Evolutionary conservation across 306 rosid species (phyloP), one percentile per base, ranked within the genome.

Genomic region (Delonix regia): DNA sequence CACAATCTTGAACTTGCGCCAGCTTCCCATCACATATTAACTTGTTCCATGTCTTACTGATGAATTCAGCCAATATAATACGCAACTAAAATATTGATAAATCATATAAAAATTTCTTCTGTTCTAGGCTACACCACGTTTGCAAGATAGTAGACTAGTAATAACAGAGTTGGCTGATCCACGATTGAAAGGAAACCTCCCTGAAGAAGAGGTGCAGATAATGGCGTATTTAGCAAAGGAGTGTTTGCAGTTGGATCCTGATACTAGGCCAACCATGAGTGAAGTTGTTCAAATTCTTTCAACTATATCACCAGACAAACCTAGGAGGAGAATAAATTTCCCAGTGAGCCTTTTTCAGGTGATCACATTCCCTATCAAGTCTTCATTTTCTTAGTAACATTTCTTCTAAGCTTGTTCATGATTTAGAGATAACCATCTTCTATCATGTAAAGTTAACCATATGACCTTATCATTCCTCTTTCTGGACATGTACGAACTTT

Each of bases 281-380:
- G 99, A 95, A 82, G 98, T 88, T 80, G 99, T 95, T 88, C 99
- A 95, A 86, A 90, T 95, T 76, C 96, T 95, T 78, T 93, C 97
- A 28, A 85, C 92, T 19, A 91, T 93, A 74, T 84, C 90, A 38
- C 97, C 96, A 0, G 95, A 87, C 52, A 91, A 89, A 83, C 88
- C 98, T 61, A 91, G 89, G 84, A 92, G 92, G 83, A 89, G 89
- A 77, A 80, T 81, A 85, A 89, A 82, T 74, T 81, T 90, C 74
- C 87, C 96, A 28, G 42, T 81, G 14, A 84, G 83, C 74, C 75
- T 88, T 78, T 87, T 87, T 77, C 96, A 84, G 97, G 98, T 93
- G 72, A 82, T 33, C 55, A 49, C 65, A 70, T 48, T 57, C 78
- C 16, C 62, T 28, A 28, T 62, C 27, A 28, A 78, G 61, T 73